A percentile compares a stretch with the other conserved stretches of the same genome.
Evolutionary conservation across 75 land plant genomes (phyloP).

Genomic region (Larix kaempferi): DNA sequence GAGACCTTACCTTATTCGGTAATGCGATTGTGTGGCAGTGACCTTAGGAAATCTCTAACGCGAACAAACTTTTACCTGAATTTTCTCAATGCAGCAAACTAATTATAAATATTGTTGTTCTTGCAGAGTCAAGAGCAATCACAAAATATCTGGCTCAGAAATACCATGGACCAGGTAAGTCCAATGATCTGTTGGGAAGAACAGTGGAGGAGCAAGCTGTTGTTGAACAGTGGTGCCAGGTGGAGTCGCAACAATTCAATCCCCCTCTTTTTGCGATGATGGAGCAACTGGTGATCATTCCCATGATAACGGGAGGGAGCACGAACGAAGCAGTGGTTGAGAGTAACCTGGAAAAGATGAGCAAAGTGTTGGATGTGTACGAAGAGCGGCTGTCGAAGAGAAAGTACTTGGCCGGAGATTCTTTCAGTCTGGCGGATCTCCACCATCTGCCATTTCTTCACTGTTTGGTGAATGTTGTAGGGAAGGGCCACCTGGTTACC

Average conservation of each 20-base stretch:
- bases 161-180: constrained; percentile 22
- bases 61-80: neutral
- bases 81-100: neutral
- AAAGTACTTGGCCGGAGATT: constrained; percentile 39
- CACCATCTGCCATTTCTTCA: constrained; percentile 24
- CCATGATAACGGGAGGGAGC: constrained; percentile 12
- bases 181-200: constrained; percentile 13
- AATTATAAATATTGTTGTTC: neutral
- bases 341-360: constrained; percentile 22
- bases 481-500: constrained; percentile 19
- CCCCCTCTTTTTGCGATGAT: constrained; percentile 18
- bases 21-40: neutral
- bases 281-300: constrained; percentile 22
- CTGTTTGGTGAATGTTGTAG: constrained; percentile 17
- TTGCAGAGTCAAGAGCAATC: constrained; percentile 56
- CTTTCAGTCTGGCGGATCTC: constrained; percentile 39
- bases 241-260: constrained; percentile 46
- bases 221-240: constrained; percentile 53
- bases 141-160: constrained; percentile 25
- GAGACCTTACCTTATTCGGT: constrained; percentile 46
- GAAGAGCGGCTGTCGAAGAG: constrained; percentile 18
- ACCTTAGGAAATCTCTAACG: no score
- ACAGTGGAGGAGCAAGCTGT: constrained; percentile 22
- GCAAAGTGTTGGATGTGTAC: constrained; percentile 39
- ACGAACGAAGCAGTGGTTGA: constrained; percentile 16